Conservation (phyloP, 176 grass and related monocot genomes). For the Tillandsia leiboldiana region DNA sequence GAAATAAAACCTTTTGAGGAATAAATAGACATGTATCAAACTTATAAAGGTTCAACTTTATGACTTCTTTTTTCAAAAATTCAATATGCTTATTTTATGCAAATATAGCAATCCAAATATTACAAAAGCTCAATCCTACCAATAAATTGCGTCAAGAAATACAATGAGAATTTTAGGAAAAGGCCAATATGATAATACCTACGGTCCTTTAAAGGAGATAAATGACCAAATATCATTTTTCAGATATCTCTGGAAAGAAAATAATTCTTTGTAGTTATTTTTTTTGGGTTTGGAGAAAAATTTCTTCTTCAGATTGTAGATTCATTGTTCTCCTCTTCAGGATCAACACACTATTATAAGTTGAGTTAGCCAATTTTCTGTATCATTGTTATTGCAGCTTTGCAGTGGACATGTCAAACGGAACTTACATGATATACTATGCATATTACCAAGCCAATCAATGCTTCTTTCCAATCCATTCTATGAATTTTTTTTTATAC, state of each 20-base stretch:
- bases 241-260: not conserved
- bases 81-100: not conserved
- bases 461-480: too few relatives aligned
- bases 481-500: not conserved
- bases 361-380: not conserved
- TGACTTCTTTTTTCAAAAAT: conserved; percentile 1
- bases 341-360: not conserved
- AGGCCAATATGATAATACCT: not conserved
- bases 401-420: not conserved
- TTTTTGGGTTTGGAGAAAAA: not conserved
- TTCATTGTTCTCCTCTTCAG: not conserved
- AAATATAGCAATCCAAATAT: not conserved
- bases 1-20: not conserved
- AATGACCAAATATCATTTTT: not conserved
- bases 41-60: not conserved
- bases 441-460: too few relatives aligned
- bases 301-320: not conserved
- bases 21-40: not conserved
- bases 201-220: not conserved
- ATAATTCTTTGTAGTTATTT: not conserved
- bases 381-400: not conserved
- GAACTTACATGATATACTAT: too few relatives aligned
- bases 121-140: not conserved
- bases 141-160: not conserved
- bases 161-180: not conserved